Conservation (phyloP, 2,329 filamentous ascomycete species). For the Trematosphaeria pertusa region DNA sequence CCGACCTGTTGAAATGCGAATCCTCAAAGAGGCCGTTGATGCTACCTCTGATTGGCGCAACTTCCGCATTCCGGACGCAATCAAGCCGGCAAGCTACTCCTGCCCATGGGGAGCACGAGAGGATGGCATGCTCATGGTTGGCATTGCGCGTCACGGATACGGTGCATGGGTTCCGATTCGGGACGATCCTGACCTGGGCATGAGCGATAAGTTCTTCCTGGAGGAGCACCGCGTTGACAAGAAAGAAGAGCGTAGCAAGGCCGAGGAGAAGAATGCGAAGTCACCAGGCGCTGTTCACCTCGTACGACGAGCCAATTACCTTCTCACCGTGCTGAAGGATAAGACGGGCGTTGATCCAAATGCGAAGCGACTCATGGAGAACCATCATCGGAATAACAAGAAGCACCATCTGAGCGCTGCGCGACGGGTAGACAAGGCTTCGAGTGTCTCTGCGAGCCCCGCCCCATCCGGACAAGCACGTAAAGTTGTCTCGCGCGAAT, state of each 20-base stretch:
- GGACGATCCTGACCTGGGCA: slow-evolving; percentile 84
- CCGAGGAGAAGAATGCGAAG: slow-evolving; percentile 74
- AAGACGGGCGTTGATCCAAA: slow-evolving; percentile 75
- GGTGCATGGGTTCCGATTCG: slow-evolving; percentile 95
- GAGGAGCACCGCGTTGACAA: slow-evolving; percentile 98
- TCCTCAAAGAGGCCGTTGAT: slow-evolving; percentile 78
- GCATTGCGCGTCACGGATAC: slow-evolving; percentile 91
- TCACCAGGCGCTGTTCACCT: slow-evolving; percentile 97
- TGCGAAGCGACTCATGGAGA: slow-evolving; percentile 82
- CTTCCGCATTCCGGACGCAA: slow-evolving; percentile 89
- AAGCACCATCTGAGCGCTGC: slow-evolving; percentile 67
- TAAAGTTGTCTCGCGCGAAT: slow-evolving; percentile 43
- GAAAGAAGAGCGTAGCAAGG: slow-evolving; percentile 87
- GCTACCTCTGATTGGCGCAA: slow-evolving; percentile 70
- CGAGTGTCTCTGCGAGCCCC: slow-evolving; percentile 74
- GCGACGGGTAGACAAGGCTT: slow-evolving; percentile 63
- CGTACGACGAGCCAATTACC: slow-evolving; percentile 91
- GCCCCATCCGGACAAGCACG: slow-evolving; percentile 58
- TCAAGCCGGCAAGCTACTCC: slow-evolving; percentile 88
- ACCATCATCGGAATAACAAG: slow-evolving; percentile 95
- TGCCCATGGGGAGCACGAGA: slow-evolving; percentile 92
- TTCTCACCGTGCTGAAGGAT: slow-evolving; percentile 92
- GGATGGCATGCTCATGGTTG: slow-evolving; percentile 95
- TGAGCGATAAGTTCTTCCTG: slow-evolving; percentile 91
- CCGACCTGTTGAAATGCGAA: slow-evolving; percentile 84